Base-by-base conservation (phyloP, 2,329 filamentous ascomycete species). In the Diaporthe ampelina region DNA sequence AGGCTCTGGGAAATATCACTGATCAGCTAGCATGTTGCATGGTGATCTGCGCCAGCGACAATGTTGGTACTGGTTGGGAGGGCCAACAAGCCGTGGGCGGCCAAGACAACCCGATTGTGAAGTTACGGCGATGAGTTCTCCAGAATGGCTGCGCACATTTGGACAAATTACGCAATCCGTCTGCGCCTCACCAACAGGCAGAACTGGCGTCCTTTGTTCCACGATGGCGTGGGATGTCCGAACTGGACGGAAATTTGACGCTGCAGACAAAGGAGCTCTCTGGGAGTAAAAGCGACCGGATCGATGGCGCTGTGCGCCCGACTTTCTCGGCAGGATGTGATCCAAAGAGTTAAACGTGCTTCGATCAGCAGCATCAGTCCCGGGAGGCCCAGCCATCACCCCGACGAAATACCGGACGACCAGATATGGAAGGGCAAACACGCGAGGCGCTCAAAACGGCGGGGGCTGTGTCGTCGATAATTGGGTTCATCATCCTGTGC, bases 401-500 rank as follows among this genome's bases (percentile, higher is more conserved):
- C 10, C 21, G 10, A 72, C 6, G 15, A 43, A 35, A 32, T 11
- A 19, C 13, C 37, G 37, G 54, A 37, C 17, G 48, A 29, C 21
- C 57, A 32, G 68, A 21, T 1, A 70, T 48, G 40, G 32, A 11
- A 15, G 24, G 61, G 4, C 43, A 37, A 21, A 37, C 54, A 48
- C 32, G 26, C 3, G 57, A 32, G 4, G 35, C 13, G 9, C 37
- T 72, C 24, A 29, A 29, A 17, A 45, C 70, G 8, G 70, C 57
- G 15, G 35, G 11, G 35, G 57, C 40, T 3, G 70, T 72, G 32
- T 3, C 57, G 11, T 29, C 40, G 8, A 40, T 72, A 0, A 63
- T 72, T 21, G 57, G n/a, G 11, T 52, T 72, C 17, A 72, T 72
- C 5, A 17, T 72, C 9, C n/a, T 59, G 7, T 54, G 59, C 32